phyloP scores from a whole-genome alignment of 768 basidiomycete genomes.

The Tephrocybe sp. region DNA sequence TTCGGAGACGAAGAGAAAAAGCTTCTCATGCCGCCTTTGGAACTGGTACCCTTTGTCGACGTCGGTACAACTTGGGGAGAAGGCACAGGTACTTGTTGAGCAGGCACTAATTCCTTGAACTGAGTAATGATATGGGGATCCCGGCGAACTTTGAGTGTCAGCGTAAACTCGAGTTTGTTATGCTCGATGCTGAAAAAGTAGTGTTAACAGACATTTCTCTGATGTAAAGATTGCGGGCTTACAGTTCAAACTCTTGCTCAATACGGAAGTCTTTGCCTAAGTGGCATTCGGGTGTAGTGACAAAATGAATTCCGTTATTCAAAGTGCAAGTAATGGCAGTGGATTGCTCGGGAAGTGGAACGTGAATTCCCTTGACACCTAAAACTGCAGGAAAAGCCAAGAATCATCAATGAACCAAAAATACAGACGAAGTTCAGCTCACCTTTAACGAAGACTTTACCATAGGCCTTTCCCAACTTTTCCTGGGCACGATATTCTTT shows the following conservation, averaged over 20 bases:
- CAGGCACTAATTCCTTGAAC: conserved; percentile 58
- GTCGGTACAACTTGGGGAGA: conserved; percentile 43
- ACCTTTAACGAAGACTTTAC: conserved; percentile 96
- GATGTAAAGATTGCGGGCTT: conserved; percentile 26
- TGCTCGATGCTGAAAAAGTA: conserved; percentile 70
- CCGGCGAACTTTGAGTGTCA: conserved; percentile 82
- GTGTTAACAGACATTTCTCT: background rate
- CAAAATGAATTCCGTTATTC: conserved; percentile 96
- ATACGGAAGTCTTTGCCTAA: conserved; percentile 59
- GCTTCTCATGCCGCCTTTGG: conserved; percentile 59
- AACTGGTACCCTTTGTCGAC: conserved; percentile 53
- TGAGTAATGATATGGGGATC: conserved; percentile 84
- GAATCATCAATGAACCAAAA: background rate
- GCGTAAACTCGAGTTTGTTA: conserved; percentile 91
- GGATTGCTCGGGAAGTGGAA: conserved; percentile 76
- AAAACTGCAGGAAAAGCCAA: conserved; percentile 57
- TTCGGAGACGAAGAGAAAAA: conserved; percentile 79
- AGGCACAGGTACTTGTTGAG: conserved; percentile 29
- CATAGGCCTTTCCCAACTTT: conserved; percentile 75
- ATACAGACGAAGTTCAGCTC: conserved; percentile 16
- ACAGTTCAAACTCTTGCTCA: conserved; percentile 92
- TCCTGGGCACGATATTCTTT: conserved; percentile 76
- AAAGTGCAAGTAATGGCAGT: conserved; percentile 82
- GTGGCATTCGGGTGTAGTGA: conserved; percentile 81
- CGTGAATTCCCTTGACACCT: conserved; percentile 64